phyloP scores from a whole-genome alignment of 2,329 filamentous ascomycete species.

The Stagonosporopsis chrysanthemi region DNA sequence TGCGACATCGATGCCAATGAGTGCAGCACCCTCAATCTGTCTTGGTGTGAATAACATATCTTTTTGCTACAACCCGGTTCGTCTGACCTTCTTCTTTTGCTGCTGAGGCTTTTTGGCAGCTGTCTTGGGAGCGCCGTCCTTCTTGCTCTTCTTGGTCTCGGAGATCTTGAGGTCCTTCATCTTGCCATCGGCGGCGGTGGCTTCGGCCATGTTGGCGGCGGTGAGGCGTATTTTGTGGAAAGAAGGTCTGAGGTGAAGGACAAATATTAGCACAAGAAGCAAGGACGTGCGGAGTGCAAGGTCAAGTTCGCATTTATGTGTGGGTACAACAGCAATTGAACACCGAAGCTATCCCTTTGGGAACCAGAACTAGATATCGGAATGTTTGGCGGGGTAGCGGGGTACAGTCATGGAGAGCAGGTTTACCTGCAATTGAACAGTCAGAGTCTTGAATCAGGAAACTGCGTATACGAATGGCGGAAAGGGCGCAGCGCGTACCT shows the following conservation, averaged over 20 bases:
- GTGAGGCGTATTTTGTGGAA: not conserved
- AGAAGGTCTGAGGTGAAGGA: constrained; percentile 7
- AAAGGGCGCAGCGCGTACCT: constrained; percentile 17
- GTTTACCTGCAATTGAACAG: constrained; percentile 34
- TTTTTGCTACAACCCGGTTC: not conserved
- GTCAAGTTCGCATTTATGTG: constrained; percentile 5
- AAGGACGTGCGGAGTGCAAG: not conserved
- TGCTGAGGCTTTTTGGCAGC: constrained; percentile 53
- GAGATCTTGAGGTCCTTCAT: constrained; percentile 55
- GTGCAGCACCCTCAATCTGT: constrained; percentile 62
- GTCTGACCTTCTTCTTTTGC: constrained; percentile 56
- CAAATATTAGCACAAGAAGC: constrained; percentile 18
- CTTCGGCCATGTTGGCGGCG: constrained; percentile 42
- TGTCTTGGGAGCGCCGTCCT: constrained; percentile 43
- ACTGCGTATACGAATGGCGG: constrained; percentile 2
- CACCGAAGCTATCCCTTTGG: constrained; percentile 20
- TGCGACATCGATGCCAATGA: constrained; percentile 86
- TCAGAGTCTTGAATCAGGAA: constrained; percentile 25
- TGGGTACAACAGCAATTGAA: constrained; percentile 16
- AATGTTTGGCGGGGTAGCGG: constrained; percentile 44
- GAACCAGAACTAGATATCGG: constrained; percentile 19
- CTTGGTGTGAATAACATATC: constrained; percentile 26
- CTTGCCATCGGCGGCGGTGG: constrained; percentile 50
- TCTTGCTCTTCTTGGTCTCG: constrained; percentile 50
- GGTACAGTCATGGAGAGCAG: constrained; percentile 28